Base-by-base conservation (phyloP, 768 basidiomycete genomes). In the Russula dissimulans region DNA sequence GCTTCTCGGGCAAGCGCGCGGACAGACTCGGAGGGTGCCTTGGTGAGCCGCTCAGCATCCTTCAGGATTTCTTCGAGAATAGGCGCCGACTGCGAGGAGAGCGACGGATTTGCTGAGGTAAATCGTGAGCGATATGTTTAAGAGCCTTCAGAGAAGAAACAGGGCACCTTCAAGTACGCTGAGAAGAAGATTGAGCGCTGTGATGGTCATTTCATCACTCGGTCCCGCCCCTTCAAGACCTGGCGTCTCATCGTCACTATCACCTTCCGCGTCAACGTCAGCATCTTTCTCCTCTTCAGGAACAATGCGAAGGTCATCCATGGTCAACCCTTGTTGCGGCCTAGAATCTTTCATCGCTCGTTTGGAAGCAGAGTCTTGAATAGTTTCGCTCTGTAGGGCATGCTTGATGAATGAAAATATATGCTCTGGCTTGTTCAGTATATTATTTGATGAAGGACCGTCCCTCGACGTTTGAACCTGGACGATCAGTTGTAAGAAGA, bases 331-430 rank as follows among this genome's bases (percentile, higher is more conserved):
- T 65, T 31, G 34, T 10, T 2, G 29, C 12, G n/a, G 18, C 47
- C 57, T 38, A 47, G 39, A 31, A 38, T 54, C 34, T 34, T 50
- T 41, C 18, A 52, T 14, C 8, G 22, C 31, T 56, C 38, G 32
- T 41, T 58, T 44, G 18, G 39, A 10, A 56, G 55, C 57, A 54
- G 56, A 7, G n/a, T 59, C 59, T 62, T 64, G 34, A n/a, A n/a
- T 3, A 45, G 54, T 34, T 38, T 58, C 29, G 50, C 29, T 73
- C 50, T 84, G 81, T 5, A 97, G 73, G 1, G 88, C 87, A 60
- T 91, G 84, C 57, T 86, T 87, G 29, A 97, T 78, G 68, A 97
- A 97, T 3, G 80, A 76, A n/a, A 98, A 70, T 10, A 95, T 79
- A 58, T 94, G 84, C 10, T 79, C 78, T 0, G 90, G 87, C 60